Conservation (phyloP, 2,329 filamentous ascomycete genomes). For the Herpotrichia juniperi region DNA sequence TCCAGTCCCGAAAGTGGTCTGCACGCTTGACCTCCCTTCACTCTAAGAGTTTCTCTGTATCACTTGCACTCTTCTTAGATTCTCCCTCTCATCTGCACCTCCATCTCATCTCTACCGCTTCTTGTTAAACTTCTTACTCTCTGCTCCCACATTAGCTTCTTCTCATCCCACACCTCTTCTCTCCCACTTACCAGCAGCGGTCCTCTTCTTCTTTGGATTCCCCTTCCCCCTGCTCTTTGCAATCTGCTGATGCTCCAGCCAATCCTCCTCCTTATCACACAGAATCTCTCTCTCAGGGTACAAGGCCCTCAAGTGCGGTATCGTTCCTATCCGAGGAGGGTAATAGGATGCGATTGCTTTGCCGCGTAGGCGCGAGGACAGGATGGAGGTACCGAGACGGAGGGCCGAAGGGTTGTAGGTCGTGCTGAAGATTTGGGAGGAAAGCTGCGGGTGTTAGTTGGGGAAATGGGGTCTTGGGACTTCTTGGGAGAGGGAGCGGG, state of each 20-base stretch:
- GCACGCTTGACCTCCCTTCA: no score
- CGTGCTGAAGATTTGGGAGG: slow-evolving; percentile 90
- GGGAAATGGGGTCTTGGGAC: neutral
- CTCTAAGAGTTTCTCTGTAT: no score
- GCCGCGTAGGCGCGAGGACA: slow-evolving; percentile 87
- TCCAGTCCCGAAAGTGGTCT: no score
- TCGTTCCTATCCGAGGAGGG: slow-evolving; percentile 73
- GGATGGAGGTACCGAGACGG: slow-evolving; percentile 88
- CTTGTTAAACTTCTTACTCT: slow-evolving; percentile 56
- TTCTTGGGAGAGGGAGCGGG: neutral
- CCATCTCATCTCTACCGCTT: slow-evolving; percentile 39
- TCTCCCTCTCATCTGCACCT: neutral
- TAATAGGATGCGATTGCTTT: slow-evolving; percentile 87
- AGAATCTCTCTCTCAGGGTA: slow-evolving; percentile 73
- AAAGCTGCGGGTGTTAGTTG: slow-evolving; percentile 62
- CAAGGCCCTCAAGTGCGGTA: slow-evolving; percentile 74
- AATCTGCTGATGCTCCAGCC: slow-evolving; percentile 70
- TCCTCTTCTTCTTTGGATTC: slow-evolving; percentile 86
- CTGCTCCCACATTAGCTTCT: slow-evolving; percentile 30
- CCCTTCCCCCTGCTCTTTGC: slow-evolving; percentile 74
- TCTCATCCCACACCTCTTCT: neutral
- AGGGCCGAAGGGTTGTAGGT: slow-evolving; percentile 85
- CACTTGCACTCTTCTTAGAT: neutral
- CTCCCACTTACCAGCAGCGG: slow-evolving; percentile 51
- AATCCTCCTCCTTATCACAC: slow-evolving; percentile 79